Percentiles rank a stretch among this genome's conserved stretches.
phyloP scores from a whole-genome alignment of 1,284 basidiomycete species.

The Cystodermella granulosa region DNA sequence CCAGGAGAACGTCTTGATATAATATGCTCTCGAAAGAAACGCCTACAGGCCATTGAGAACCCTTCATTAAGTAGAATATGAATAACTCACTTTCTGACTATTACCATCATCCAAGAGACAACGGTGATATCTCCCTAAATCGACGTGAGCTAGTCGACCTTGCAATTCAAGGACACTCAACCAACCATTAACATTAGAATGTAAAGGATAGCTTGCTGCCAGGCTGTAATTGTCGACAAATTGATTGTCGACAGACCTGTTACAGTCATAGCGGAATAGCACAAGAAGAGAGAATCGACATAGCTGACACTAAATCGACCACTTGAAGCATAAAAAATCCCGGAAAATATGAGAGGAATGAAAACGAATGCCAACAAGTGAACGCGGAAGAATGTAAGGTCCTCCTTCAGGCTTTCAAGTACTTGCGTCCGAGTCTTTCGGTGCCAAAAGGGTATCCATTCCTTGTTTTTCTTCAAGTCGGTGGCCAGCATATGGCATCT shows the following conservation, averaged over 20 bases:
- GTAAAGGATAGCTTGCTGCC: slow-evolving; percentile 58
- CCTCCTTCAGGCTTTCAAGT: too few species aligned
- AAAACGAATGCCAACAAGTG: slow-evolving; percentile 56
- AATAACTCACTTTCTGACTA: slow-evolving; percentile 45
- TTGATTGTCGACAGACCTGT: slow-evolving; percentile 55
- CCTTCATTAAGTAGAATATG: too few species aligned
- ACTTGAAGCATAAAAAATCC: slow-evolving; percentile 55
- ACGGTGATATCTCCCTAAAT: slow-evolving; percentile 41
- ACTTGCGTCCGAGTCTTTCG: too few species aligned
- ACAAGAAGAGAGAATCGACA: slow-evolving; percentile 59
- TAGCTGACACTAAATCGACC: slow-evolving; percentile 47
- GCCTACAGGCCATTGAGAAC: too few species aligned
- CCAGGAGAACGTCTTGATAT: too few species aligned
- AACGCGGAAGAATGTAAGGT: slow-evolving; percentile 51
- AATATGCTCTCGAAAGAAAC: too few species aligned
- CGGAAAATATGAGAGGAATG: slow-evolving; percentile 53
- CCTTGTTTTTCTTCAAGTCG: too few species aligned
- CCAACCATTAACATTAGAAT: slow-evolving; percentile 50
- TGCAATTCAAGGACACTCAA: slow-evolving; percentile 9
- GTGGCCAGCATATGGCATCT: too few species aligned
- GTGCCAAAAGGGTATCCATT: too few species aligned
- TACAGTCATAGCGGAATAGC: slow-evolving; percentile 62
- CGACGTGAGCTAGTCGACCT: background rate
- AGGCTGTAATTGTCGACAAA: slow-evolving; percentile 47
- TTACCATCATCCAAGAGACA: slow-evolving; percentile 54